Evolutionary conservation across 148 eudicot species (phyloP).

Genomic region (Spergularia marina): DNA sequence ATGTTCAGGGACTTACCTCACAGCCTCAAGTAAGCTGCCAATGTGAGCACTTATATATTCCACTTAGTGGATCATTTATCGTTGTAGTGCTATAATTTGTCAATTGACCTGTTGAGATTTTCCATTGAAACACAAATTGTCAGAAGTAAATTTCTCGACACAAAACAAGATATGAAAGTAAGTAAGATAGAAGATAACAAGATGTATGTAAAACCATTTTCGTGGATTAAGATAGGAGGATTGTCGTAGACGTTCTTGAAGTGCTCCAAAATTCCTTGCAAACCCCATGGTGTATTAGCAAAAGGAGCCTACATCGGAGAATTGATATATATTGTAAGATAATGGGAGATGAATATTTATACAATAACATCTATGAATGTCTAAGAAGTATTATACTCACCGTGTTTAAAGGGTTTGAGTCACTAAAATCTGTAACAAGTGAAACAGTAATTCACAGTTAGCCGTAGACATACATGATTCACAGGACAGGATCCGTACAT

Average conservation of each 20-base stretch:
- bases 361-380: too few relatives aligned
- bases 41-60: slow-evolving; percentile 38
- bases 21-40: slow-evolving; percentile 40
- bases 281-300: background rate
- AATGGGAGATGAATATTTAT: background rate
- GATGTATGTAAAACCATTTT: background rate
- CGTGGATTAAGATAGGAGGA: slow-evolving; percentile 2
- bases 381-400: background rate
- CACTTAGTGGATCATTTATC: slow-evolving; percentile 34
- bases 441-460: too few relatives aligned
- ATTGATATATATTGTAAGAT: background rate
- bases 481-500: too few relatives aligned
- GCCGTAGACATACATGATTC: too few relatives aligned
- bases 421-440: slow-evolving; percentile 12
- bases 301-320: background rate
- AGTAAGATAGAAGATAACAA: background rate
- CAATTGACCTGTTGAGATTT: too few relatives aligned
- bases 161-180: too few relatives aligned
- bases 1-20: slow-evolving; percentile 27
- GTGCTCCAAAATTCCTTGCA: background rate
- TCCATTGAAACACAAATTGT: too few relatives aligned
- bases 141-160: too few relatives aligned
- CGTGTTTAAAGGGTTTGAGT: background rate
- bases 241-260: slow-evolving; percentile 5
- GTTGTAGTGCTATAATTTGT: too few relatives aligned